Conservation (phyloP, 129 eudicot species). For the Pittosporum tobira region DNA sequence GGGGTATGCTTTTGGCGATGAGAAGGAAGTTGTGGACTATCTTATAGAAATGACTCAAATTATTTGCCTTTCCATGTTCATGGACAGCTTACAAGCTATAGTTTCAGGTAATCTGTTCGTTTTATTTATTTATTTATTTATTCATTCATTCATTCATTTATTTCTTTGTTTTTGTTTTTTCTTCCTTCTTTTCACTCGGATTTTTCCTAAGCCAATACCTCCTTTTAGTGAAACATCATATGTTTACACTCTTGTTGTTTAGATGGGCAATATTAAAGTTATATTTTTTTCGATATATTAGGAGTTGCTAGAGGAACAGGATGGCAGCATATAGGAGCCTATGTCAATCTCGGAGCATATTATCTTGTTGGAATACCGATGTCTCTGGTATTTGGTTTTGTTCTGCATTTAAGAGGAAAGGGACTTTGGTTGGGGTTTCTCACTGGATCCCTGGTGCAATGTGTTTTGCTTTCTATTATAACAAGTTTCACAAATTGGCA, state of each 20-base stretch:
- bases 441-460: conserved; percentile 23
- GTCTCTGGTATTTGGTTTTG: conserved; percentile 40
- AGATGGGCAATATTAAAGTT: no score
- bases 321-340: conserved; percentile 76
- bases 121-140: no score
- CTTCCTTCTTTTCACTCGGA: not conserved
- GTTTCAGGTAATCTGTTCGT: no score
- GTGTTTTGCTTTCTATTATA: conserved; percentile 11
- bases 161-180: no score
- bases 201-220: no score
- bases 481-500: conserved; percentile 29
- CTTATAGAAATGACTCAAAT: conserved; percentile 56
- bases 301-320: conserved; percentile 86
- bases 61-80: conserved; percentile 36
- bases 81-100: conserved; percentile 51
- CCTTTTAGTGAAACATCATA: no score
- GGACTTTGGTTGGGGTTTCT: conserved; percentile 39
- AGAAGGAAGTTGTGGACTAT: conserved; percentile 59
- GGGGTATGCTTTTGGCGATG: conserved; percentile 57
- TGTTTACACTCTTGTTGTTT: no score
- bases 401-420: conserved; percentile 36
- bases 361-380: conserved; percentile 58
- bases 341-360: conserved; percentile 54
- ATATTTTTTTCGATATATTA: conserved; percentile 13
- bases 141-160: no score